Base-by-base conservation (phyloP, 352 stramenopile species). In the Phytophthora meadii region DNA sequence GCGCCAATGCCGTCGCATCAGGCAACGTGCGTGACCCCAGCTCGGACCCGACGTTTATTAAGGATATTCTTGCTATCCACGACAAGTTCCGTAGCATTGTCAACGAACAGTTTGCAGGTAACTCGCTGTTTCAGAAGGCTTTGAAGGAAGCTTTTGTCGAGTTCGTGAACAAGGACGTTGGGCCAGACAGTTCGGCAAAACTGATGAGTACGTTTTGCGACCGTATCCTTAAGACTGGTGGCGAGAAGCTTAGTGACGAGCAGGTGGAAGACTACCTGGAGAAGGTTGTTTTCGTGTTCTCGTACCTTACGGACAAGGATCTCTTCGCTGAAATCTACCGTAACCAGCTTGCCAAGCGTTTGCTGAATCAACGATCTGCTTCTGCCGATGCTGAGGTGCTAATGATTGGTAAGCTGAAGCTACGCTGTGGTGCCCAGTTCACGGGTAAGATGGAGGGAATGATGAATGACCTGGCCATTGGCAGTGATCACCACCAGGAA, bases 361-460 rank as follows among this genome's bases (percentile, higher is more conserved):
- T 99, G 49, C 74, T 99, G 46, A 99, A 99, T 67, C 94, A 99
- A 67, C 91, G 97, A n/a, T 99, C 97, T 22, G 96, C 98, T 22
- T 99, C 94, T 32, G 88, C 98, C 53, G 97, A 99, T 79, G 92
- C 97, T 0, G 98, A 99, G 74, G 96, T 98, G 73, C 82, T 98
- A 19, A 99, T 99, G 97, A 99, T 99, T 73, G 93, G 93, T 53
- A 99, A 99, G 81, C 84, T 99, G 22, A 99, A 99, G 84, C 82
- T 99, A 49, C 90, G 97, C 46, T 99, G 97, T 70, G 98, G 98
- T 68, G 97, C 97, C 10, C 97, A 99, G 77, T 99, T 99, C 72
- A 99, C 98, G 25, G 97, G 94, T 32, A 97, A 98, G 81, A 99
- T 99, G 97, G 98, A 99, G 79, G 98, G 98, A 65, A 99, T 99